Evolutionary conservation across 495 filamentous ascomycete species (phyloP).

Genomic region (Xylaria scruposa): DNA sequence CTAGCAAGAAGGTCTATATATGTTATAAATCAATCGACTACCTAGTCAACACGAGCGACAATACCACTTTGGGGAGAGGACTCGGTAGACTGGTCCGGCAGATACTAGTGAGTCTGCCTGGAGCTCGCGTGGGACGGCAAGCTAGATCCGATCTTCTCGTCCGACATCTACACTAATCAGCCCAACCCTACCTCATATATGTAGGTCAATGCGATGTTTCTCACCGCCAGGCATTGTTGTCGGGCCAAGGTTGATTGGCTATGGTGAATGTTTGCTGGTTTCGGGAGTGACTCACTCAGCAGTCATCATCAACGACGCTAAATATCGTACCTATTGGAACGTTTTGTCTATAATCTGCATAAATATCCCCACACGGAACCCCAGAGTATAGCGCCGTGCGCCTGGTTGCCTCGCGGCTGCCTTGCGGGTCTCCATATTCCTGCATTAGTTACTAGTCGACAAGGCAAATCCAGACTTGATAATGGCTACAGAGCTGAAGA

Average conservation of each 20-base stretch:
- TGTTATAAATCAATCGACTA: too few species aligned
- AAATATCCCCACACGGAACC: neutral
- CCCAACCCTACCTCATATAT: too few species aligned
- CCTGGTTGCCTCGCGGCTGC: slow-evolving; percentile 11
- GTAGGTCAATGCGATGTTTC: too few species aligned
- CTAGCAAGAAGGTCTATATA: too few species aligned
- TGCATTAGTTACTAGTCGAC: neutral
- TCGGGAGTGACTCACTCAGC: slow-evolving; percentile 8
- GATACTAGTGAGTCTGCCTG: neutral
- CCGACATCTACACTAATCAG: too few species aligned
- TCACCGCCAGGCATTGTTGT: neutral
- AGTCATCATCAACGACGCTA: neutral
- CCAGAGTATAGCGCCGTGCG: slow-evolving; percentile 13
- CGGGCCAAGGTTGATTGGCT: neutral
- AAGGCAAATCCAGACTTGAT: neutral
- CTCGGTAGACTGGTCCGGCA: neutral
- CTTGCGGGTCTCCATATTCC: slow-evolving; percentile 7
- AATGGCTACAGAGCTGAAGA: neutral
- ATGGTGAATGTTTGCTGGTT: neutral
- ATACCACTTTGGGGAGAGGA: neutral
- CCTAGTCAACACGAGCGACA: neutral
- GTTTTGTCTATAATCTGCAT: neutral
- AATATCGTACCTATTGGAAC: neutral
- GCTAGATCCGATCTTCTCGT: too few species aligned
- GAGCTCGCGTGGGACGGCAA: neutral